Percentiles rank a stretch among this genome's conserved stretches.
phyloP scores from a whole-genome alignment of 2,329 filamentous ascomycete genomes.

The Talaromyces sp. region DNA sequence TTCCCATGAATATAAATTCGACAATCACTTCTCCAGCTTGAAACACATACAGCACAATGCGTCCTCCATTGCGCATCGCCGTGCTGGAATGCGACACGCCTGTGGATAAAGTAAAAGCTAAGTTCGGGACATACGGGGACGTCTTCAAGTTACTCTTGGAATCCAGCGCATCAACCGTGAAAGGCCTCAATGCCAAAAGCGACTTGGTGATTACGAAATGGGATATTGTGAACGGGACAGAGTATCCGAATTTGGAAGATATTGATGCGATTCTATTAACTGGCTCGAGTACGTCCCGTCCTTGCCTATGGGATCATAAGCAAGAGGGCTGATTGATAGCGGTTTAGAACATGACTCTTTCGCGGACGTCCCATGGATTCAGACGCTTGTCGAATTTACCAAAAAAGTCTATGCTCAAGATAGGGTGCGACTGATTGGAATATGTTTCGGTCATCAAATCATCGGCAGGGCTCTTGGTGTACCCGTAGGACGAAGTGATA shows the following conservation, averaged over 20 bases:
- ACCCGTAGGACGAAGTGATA: slow-evolving; percentile 60
- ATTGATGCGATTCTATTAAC: slow-evolving; percentile 80
- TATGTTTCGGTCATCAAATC: slow-evolving; percentile 88
- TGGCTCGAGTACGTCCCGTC: slow-evolving; percentile 54
- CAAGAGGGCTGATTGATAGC: not conserved
- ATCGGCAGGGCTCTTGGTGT: slow-evolving; percentile 66
- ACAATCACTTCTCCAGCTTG: too few relatives aligned
- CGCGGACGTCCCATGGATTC: slow-evolving; percentile 69
- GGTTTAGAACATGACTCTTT: slow-evolving; percentile 63
- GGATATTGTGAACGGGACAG: slow-evolving; percentile 63
- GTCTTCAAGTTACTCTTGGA: slow-evolving; percentile 61
- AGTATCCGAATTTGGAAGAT: slow-evolving; percentile 67
- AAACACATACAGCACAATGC: slow-evolving; percentile 23
- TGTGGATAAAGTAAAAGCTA: slow-evolving; percentile 56
- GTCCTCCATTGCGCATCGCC: slow-evolving; percentile 64
- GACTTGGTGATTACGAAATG: slow-evolving; percentile 58
- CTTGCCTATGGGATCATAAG: not conserved
- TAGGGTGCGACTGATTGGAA: slow-evolving; percentile 65
- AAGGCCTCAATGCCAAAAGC: slow-evolving; percentile 23
- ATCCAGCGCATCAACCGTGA: slow-evolving; percentile 48
- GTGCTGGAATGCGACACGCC: slow-evolving; percentile 85
- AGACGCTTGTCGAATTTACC: slow-evolving; percentile 65
- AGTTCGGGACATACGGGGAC: slow-evolving; percentile 67
- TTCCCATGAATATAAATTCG: too few relatives aligned
- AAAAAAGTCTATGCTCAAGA: slow-evolving; percentile 55